phyloP scores from a whole-genome alignment of 805 yeast genomes.

The Myxozyma monticola region DNA sequence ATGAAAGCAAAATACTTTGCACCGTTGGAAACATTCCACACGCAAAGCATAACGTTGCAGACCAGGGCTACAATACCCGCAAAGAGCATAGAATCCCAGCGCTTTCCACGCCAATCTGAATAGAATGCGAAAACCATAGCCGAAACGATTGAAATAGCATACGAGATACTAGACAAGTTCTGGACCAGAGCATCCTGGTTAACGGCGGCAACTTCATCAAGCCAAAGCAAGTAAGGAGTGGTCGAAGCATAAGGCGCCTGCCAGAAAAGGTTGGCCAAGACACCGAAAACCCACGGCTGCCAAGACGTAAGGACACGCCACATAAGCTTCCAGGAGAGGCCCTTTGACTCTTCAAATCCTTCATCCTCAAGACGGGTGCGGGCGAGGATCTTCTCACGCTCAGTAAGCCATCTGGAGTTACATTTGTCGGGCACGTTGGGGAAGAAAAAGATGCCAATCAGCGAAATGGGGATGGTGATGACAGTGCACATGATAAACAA shows the following conservation, averaged over 20 bases:
- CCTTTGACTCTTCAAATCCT: constrained; percentile 14
- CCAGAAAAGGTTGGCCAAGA: constrained; percentile 24
- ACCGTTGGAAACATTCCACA: constrained; percentile 17
- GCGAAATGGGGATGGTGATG: constrained; percentile 39
- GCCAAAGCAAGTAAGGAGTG: constrained; percentile 25
- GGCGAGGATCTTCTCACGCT: constrained; percentile 31
- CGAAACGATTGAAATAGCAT: constrained; percentile 13
- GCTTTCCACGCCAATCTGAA: constrained; percentile 21
- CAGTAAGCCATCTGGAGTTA: constrained; percentile 31
- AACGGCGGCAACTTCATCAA: neutral
- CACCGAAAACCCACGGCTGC: constrained; percentile 20
- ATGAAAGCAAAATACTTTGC: constrained; percentile 25
- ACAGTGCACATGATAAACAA: no score
- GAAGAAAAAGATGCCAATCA: constrained; percentile 44
- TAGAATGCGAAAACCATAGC: constrained; percentile 21
- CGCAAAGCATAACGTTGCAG: constrained; percentile 20
- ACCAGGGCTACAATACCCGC: constrained; percentile 20
- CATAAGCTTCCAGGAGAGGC: constrained; percentile 1
- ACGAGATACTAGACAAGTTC: constrained; percentile 16
- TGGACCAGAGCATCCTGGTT: constrained; percentile 3
- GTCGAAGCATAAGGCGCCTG: constrained; percentile 23
- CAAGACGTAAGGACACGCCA: constrained; percentile 12
- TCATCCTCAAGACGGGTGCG: constrained; percentile 23
- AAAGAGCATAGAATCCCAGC: constrained; percentile 21
- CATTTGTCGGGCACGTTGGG: constrained; percentile 49